Conservation (phyloP, 768 basidiomycete species). For the Candolleomyces efflorescens region DNA sequence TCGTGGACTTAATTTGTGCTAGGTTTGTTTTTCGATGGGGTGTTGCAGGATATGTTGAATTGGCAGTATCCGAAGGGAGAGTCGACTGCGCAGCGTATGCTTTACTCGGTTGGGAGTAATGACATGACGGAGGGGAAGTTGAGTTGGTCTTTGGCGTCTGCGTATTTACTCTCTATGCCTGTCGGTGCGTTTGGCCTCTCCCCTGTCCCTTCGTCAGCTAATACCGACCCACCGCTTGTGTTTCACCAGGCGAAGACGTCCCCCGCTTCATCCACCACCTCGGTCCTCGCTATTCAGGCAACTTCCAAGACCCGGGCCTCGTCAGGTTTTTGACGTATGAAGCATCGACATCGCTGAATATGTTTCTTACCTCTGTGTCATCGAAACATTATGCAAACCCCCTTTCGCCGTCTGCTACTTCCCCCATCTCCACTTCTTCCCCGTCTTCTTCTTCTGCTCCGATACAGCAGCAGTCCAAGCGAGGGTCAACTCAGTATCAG, state of each 20-base stretch:
- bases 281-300: conserved; percentile 71
- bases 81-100: conserved; percentile 25
- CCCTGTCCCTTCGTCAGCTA: not conserved
- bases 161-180: conserved; percentile 55
- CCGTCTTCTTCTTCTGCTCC: too few species aligned
- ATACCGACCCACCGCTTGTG: too few species aligned
- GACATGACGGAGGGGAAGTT: conserved; percentile 32
- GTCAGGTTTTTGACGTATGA: conserved; percentile 81
- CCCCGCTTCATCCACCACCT: conserved; percentile 77
- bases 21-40: conserved; percentile 78
- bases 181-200: conserved; percentile 38
- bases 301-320: conserved; percentile 69
- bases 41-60: conserved; percentile 56
- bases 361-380: conserved; percentile 21
- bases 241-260: conserved; percentile 55
- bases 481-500: not conserved
- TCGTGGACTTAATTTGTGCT: conserved; percentile 1
- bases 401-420: not conserved
- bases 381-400: not conserved
- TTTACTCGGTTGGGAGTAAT: conserved; percentile 56
- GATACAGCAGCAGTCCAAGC: not conserved
- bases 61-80: conserved; percentile 61
- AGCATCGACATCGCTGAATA: conserved; percentile 78
- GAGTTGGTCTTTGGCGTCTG: conserved; percentile 69
- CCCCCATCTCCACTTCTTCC: not conserved